Evolutionary conservation across 108 stramenopile species (phyloP).

Genomic region (Fragilariopsis cylindrus): DNA sequence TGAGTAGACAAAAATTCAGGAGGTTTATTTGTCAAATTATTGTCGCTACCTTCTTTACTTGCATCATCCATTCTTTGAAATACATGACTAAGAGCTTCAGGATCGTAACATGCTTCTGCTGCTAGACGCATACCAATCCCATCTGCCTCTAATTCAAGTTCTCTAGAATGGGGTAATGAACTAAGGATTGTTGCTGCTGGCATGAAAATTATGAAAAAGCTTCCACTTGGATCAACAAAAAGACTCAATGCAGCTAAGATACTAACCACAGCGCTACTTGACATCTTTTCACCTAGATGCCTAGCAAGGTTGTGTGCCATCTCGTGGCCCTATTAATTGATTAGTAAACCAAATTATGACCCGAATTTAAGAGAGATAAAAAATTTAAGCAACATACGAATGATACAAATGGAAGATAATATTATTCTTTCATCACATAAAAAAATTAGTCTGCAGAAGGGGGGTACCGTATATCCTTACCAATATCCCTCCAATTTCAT

Average conservation of each 20-base stretch:
- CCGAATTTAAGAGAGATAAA: not conserved
- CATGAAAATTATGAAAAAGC: conserved; percentile 52
- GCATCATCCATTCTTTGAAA: conserved; percentile 45
- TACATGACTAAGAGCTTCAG: conserved; percentile 65
- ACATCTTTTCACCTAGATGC: conserved; percentile 78
- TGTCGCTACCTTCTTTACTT: conserved; percentile 27
- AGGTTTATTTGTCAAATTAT: conserved; percentile 24
- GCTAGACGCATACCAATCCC: conserved; percentile 76
- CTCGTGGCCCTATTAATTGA: conserved; percentile 36
- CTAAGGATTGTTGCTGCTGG: conserved; percentile 59
- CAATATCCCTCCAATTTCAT: conserved; percentile 81
- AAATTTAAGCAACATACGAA: not conserved
- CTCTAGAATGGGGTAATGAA: conserved; percentile 73
- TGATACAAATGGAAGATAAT: not conserved
- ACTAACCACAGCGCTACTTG: conserved; percentile 48
- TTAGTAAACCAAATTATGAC: not conserved
- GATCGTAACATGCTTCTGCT: conserved; percentile 83
- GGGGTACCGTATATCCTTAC: conserved; percentile 3
- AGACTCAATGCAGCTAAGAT: conserved; percentile 51
- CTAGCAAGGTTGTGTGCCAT: conserved; percentile 82
- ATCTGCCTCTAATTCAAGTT: conserved; percentile 82
- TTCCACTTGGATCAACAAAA: conserved; percentile 76
- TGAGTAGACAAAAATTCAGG: conserved; percentile 85
- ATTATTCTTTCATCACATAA: not conserved
- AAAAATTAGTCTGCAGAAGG: not conserved